Percentiles rank a stretch among this genome's conserved stretches.
phyloP scores from a whole-genome alignment of 2,329 filamentous ascomycete genomes.

The Pseudogymnoascus sp. region DNA sequence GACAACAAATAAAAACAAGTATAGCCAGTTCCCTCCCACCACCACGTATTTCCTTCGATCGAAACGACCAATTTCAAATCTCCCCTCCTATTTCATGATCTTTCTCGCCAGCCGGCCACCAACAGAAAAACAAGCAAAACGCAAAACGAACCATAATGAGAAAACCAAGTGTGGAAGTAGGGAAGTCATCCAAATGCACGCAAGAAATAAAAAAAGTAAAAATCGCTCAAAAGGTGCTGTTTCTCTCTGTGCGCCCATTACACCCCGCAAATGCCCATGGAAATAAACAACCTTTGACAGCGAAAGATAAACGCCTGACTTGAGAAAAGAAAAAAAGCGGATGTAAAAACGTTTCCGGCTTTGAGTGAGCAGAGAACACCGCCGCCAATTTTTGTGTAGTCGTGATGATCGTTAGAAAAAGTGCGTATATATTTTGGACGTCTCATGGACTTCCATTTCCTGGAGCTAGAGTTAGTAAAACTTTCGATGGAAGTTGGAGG shows the following conservation, averaged over 20 bases:
- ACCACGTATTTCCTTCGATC: neutral
- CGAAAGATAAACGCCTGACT: neutral
- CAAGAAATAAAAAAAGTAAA: neutral
- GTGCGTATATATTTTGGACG: constrained; percentile 98
- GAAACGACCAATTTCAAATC: constrained; percentile 3
- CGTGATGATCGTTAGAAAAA: constrained; percentile 62
- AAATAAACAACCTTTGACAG: neutral
- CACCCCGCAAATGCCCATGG: constrained; percentile 6
- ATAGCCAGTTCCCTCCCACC: neutral
- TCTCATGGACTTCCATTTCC: constrained; percentile 99
- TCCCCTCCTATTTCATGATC: neutral
- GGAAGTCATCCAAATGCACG: constrained; percentile 5
- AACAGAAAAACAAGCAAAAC: neutral
- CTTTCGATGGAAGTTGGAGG: constrained; percentile 10
- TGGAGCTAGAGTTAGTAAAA: constrained; percentile 41
- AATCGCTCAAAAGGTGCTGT: constrained; percentile 9
- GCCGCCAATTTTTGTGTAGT: constrained; percentile 4
- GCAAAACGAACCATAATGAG: constrained; percentile 2
- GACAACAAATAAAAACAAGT: constrained; percentile 6
- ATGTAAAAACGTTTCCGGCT: constrained; percentile 1
- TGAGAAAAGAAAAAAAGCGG: neutral
- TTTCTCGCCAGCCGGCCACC: neutral
- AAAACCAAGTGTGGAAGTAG: constrained; percentile 2
- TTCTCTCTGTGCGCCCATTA: constrained; percentile 5
- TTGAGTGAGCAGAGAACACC: constrained; percentile 5